phyloP scores from a whole-genome alignment of 108 stramenopile species.

The Cylindrotheca fusiformis region DNA sequence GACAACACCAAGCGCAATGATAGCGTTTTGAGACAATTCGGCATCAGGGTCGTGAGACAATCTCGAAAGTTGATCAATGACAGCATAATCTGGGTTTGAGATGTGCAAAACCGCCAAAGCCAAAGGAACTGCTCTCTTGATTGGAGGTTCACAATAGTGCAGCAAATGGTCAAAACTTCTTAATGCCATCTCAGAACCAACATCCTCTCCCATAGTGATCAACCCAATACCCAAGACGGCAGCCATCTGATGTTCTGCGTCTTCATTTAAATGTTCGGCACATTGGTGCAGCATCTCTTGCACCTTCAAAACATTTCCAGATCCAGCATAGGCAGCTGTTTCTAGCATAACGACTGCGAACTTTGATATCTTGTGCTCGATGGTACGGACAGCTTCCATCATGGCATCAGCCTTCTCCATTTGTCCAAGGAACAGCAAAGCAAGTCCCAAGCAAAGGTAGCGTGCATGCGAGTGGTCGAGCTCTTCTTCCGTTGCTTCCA shows the following conservation, averaged over 20 bases:
- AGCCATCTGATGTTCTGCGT: constrained; percentile 93
- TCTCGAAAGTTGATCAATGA: constrained; percentile 96
- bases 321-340: constrained; percentile 96
- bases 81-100: constrained; percentile 95
- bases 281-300: constrained; percentile 98
- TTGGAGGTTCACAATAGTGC: constrained; percentile 97
- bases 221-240: constrained; percentile 95
- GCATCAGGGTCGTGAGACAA: constrained; percentile 97
- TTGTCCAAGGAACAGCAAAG: constrained; percentile 93
- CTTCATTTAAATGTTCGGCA: constrained; percentile 94
- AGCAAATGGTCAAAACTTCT: constrained; percentile 98
- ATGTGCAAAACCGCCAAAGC: constrained; percentile 91
- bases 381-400: constrained; percentile 93
- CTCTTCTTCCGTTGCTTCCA: constrained; percentile 98
- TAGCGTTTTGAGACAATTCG: constrained; percentile 93
- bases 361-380: constrained; percentile 95
- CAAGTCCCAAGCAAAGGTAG: constrained; percentile 94
- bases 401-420: constrained; percentile 97
- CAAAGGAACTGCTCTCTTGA: constrained; percentile 97
- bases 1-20: constrained; percentile 92
- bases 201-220: constrained; percentile 97
- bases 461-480: constrained; percentile 91
- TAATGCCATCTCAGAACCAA: constrained; percentile 97
- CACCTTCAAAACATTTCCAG: constrained; percentile 96
- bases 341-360: constrained; percentile 90